Evolutionary conservation across 2,329 filamentous ascomycete genomes (phyloP), one percentile per base, ranked within the genome.

Genomic region (Stachybotrys elegans): DNA sequence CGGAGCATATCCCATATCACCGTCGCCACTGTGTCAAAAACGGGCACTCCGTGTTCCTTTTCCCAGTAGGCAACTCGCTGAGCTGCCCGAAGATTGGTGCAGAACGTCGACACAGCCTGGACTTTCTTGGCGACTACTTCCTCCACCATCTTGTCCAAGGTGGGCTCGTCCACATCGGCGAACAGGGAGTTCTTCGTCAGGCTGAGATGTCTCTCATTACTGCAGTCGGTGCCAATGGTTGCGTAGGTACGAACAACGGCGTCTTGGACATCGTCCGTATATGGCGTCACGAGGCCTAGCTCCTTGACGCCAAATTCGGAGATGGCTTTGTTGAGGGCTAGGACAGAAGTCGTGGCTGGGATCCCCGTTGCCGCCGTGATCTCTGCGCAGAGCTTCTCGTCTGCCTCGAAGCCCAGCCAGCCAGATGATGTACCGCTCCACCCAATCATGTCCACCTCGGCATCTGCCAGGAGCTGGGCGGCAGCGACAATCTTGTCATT

Each of bases 241-340:
- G 32, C 32, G 16, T 35, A 35, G 9, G 32, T 35, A 17, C 32
- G 32, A 17, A 35, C 16, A 35, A 35, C 16, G 12, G 32, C 32
- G 7, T 35, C 32, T 16, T 35, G 32, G 17, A 35, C 32, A 16
- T 35, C 32, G 16, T 35, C 32, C 16, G 32, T 35, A 17, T 35
- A 35, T 16, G 32, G 32, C 16, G 32, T 35, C 32, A 35, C 32
- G 8, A 35, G 32, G 12, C 32, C 32, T 8, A 35, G 16, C 32
- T 35, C 32, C 32, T 13, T 35, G 7, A 35, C 32, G 9, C 32
- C 32, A 8, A 35, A 35, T 35, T 35, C 17, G 9, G 12, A n/a
- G 32, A 35, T 19, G 32, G 32, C 32, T 35, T 35, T 35, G 32
- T 35, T 35, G 32, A 35, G 32, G 16, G 32, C 32, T 16, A 35